Evolutionary conservation across 495 filamentous ascomycete species (phyloP).

Genomic region (Daldinia childiae): DNA sequence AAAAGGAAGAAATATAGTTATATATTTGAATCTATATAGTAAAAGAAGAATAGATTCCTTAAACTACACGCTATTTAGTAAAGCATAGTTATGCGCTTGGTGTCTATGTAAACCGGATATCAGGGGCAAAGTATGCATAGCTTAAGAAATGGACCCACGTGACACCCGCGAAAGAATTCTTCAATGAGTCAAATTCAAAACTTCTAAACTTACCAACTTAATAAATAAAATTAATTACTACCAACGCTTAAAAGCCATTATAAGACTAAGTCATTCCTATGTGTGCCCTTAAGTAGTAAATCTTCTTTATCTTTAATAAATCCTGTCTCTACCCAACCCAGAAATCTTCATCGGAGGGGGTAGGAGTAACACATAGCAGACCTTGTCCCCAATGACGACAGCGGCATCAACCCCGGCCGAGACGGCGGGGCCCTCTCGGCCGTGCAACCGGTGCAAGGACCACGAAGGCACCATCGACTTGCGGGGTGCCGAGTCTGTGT

Average conservation of each 20-base stretch:
- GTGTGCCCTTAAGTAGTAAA: neutral
- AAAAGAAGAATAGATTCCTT: neutral
- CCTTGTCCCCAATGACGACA: constrained; percentile 27
- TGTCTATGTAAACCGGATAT: neutral
- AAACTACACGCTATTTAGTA: neutral
- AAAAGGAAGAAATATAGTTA: neutral
- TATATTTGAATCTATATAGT: neutral
- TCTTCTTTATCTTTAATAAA: neutral
- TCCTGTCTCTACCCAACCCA: neutral
- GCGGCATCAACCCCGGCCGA: constrained; percentile 26
- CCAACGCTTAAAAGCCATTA: neutral
- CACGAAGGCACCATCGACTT: constrained; percentile 48
- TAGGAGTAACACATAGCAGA: too few relatives aligned
- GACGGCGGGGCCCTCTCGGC: constrained; percentile 19
- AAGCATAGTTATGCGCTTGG: neutral
- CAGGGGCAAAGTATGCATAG: constrained; percentile 5
- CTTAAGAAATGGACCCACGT: constrained; percentile 26
- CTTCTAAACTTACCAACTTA: too few relatives aligned
- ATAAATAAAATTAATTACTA: too few relatives aligned
- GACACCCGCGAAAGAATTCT: constrained; percentile 18
- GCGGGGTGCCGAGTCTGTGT: constrained; percentile 50
- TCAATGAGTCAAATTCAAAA: constrained; percentile 25
- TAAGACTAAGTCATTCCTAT: neutral
- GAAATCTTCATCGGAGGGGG: constrained; percentile 1
- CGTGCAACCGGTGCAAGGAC: constrained; percentile 53